phyloP scores from a whole-genome alignment of 2,329 filamentous ascomycete genomes.

The Exophiala calicioides region DNA sequence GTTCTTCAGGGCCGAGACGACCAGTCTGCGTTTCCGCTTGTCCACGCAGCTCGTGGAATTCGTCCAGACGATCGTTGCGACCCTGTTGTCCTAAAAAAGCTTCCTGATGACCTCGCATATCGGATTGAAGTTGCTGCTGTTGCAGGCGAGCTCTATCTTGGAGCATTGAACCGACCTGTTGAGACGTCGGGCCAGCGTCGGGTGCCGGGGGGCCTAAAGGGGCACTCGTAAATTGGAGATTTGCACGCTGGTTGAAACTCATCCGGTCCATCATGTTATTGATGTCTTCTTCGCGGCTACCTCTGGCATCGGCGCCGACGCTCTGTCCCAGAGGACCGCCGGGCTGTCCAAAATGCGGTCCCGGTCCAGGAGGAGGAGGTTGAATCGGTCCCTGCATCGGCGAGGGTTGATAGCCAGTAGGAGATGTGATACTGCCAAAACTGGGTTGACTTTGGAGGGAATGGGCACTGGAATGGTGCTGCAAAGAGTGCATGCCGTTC shows the following conservation, averaged over 20 bases:
- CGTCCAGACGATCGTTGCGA: constrained; percentile 69
- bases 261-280: constrained; percentile 65
- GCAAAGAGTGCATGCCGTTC: constrained; percentile 62
- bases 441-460: constrained; percentile 96
- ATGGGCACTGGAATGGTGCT: constrained; percentile 93
- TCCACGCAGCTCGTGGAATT: constrained; percentile 79
- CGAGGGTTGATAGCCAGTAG: constrained; percentile 67
- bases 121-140: constrained; percentile 35
- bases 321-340: constrained; percentile 12
- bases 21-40: constrained; percentile 59
- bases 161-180: constrained; percentile 62
- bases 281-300: constrained; percentile 71
- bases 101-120: constrained; percentile 42
- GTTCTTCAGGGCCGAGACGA: constrained; percentile 40
- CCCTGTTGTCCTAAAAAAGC: constrained; percentile 53
- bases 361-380: constrained; percentile 41
- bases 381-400: constrained; percentile 61
- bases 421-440: constrained; percentile 92
- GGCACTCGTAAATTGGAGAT: constrained; percentile 51
- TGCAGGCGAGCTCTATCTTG: constrained; percentile 60
- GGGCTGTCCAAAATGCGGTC: constrained; percentile 16
- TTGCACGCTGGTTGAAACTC: constrained; percentile 56
- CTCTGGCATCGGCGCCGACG: constrained; percentile 25
- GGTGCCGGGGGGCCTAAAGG: constrained; percentile 49
- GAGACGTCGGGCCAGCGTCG: constrained; percentile 49